Conservation (phyloP, 1,139 yeast species). For the Blastobotrys malaysiensis region DNA sequence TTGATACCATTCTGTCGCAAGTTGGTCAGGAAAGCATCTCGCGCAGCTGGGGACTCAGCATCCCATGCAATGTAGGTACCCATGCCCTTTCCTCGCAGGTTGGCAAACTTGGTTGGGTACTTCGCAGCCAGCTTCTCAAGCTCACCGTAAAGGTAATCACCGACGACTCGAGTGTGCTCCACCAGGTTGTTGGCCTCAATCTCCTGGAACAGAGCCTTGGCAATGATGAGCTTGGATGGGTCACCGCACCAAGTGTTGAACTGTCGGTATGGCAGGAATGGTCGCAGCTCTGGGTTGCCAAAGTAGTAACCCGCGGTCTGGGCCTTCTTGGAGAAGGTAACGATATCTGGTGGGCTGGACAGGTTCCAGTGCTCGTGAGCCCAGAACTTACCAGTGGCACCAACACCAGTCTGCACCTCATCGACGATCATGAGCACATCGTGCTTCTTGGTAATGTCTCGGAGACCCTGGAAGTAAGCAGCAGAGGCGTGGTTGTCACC, state of each 20-base stretch:
- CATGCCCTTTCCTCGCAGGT: slow-evolving; percentile 76
- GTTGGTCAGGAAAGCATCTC: slow-evolving; percentile 54
- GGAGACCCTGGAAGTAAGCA: slow-evolving; percentile 69
- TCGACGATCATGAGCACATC: slow-evolving; percentile 69
- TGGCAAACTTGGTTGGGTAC: slow-evolving; percentile 47
- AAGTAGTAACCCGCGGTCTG: slow-evolving; percentile 84
- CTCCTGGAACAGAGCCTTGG: slow-evolving; percentile 64
- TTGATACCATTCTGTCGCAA: slow-evolving; percentile 62
- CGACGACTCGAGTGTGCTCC: slow-evolving; percentile 51
- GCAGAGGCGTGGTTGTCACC: slow-evolving; percentile 82
- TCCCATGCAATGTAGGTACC: slow-evolving; percentile 84
- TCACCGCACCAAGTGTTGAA: slow-evolving; percentile 93
- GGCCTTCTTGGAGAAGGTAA: slow-evolving; percentile 78
- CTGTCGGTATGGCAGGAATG: slow-evolving; percentile 71
- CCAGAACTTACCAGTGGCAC: slow-evolving; percentile 82
- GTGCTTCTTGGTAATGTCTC: slow-evolving; percentile 62
- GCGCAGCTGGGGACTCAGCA: slow-evolving; percentile 45
- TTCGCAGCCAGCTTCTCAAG: slow-evolving; percentile 47
- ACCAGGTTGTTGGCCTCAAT: slow-evolving; percentile 55
- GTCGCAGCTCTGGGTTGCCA: slow-evolving; percentile 63
- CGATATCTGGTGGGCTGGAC: slow-evolving; percentile 70
- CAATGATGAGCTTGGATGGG: slow-evolving; percentile 70
- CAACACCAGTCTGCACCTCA: slow-evolving; percentile 86
- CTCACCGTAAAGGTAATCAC: slow-evolving; percentile 53
- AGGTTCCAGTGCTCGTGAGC: slow-evolving; percentile 79